These are phyloP conservation scores for Gymnopilus dilepis DNA, from an alignment of 768 basidiomycete genomes.

Conservation along the genomic window DNA sequence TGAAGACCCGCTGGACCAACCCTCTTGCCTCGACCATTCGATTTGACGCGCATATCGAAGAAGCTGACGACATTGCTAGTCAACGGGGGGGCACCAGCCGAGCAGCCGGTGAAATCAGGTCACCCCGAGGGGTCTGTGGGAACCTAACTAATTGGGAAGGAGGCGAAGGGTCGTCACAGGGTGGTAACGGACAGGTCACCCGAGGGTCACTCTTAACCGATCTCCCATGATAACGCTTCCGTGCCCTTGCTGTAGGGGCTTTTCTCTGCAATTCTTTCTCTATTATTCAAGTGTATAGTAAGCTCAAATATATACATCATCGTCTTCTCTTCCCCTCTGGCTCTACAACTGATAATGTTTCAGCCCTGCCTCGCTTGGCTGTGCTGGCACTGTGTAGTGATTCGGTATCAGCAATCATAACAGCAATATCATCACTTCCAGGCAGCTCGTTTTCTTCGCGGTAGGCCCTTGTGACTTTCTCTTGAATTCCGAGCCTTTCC, in stretches of 20 bases:
- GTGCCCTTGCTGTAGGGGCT: neutral
- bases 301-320: neutral
- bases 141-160: neutral
- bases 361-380: neutral
- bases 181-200: neutral
- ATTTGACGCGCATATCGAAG: no score
- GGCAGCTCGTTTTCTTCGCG: constrained; percentile 8
- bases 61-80: no score
- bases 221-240: neutral
- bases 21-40: no score
- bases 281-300: no score
- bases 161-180: no score
- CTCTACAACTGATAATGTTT: neutral
- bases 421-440: constrained; percentile 2
- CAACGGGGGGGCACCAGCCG: neutral
- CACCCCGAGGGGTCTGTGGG: neutral
- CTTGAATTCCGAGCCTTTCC: neutral
- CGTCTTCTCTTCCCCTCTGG: neutral
- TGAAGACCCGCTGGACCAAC: no score
- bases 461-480: neutral
- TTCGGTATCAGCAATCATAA: neutral
- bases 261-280: neutral
- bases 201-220: neutral
- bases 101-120: neutral
- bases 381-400: neutral